Conservation (phyloP, 345 rosid species). For the Salix suchowensis region DNA sequence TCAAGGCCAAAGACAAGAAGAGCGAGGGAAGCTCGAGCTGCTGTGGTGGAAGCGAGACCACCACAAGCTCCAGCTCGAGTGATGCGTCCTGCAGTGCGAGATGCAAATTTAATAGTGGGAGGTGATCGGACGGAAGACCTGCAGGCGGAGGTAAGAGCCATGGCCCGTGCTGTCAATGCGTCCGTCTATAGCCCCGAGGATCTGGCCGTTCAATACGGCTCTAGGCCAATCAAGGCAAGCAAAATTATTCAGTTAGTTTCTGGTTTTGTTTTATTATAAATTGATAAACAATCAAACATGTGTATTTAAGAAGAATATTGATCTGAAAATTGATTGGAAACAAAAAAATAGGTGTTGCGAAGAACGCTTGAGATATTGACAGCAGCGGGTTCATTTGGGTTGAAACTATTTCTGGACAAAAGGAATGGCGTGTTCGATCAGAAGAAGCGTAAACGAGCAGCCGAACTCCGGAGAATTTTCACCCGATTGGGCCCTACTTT, state of each 20-base stretch:
- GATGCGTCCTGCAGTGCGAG: conserved; percentile 13
- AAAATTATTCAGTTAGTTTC: not conserved
- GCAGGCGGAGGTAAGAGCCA: conserved; percentile 81
- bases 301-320: not conserved
- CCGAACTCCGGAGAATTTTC: conserved; percentile 59
- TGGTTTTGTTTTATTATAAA: not conserved
- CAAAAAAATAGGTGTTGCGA: conserved; percentile 41
- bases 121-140: conserved; percentile 61
- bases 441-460: conserved; percentile 71
- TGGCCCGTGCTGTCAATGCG: conserved; percentile 80
- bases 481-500: conserved; percentile 91
- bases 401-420: conserved; percentile 62
- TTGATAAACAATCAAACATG: not conserved
- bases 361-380: conserved; percentile 69
- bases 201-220: conserved; percentile 61
- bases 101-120: conserved; percentile 1
- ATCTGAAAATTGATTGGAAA: not conserved
- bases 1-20: not conserved
- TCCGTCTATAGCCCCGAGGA: conserved; percentile 70
- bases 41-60: conserved; percentile 42
- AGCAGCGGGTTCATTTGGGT: conserved; percentile 63
- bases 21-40: conserved; percentile 21
- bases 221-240: conserved; percentile 68
- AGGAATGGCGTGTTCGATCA: conserved; percentile 52
- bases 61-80: conserved; percentile 1